Conservation (phyloP, 495 filamentous ascomycete genomes). For the Hypoxylon rickii region DNA sequence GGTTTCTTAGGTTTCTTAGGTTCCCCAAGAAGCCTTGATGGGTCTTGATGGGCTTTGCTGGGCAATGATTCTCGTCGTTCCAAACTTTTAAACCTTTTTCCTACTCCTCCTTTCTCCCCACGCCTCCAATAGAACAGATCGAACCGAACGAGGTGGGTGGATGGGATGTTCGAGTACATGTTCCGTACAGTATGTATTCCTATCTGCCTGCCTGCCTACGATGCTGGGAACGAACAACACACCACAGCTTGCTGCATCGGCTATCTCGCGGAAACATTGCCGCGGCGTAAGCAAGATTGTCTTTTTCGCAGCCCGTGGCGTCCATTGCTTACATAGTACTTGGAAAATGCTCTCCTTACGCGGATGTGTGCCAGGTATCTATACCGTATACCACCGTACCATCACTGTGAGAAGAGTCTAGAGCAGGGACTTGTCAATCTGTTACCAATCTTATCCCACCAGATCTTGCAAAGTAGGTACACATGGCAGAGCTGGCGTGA, state of each 20-base stretch:
- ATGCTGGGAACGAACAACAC: too few species aligned
- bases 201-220: too few species aligned
- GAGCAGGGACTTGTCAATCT: conserved; percentile 22
- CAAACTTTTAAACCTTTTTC: conserved; percentile 9
- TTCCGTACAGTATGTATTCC: too few species aligned
- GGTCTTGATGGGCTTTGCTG: not conserved
- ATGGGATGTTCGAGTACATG: not conserved
- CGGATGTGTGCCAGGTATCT: conserved; percentile 13
- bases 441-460: conserved; percentile 21
- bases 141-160: not conserved
- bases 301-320: too few species aligned
- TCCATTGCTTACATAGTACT: too few species aligned
- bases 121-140: conserved; percentile 11
- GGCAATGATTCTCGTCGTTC: conserved; percentile 8
- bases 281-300: not conserved
- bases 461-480: conserved; percentile 24
- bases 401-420: conserved; percentile 11
- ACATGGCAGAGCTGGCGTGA: conserved; percentile 27
- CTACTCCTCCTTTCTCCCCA: conserved; percentile 15
- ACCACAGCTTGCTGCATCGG: too few species aligned
- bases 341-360: too few species aligned
- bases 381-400: conserved; percentile 1
- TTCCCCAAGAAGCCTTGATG: conserved; percentile 7
- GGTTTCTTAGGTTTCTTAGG: too few species aligned
- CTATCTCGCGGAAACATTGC: too few species aligned